A percentile compares a stretch with the other conserved stretches of the same genome.
These are phyloP conservation scores for Rhizophora mangle DNA, from an alignment of 345 rosid species.

Conservation along the genomic window DNA sequence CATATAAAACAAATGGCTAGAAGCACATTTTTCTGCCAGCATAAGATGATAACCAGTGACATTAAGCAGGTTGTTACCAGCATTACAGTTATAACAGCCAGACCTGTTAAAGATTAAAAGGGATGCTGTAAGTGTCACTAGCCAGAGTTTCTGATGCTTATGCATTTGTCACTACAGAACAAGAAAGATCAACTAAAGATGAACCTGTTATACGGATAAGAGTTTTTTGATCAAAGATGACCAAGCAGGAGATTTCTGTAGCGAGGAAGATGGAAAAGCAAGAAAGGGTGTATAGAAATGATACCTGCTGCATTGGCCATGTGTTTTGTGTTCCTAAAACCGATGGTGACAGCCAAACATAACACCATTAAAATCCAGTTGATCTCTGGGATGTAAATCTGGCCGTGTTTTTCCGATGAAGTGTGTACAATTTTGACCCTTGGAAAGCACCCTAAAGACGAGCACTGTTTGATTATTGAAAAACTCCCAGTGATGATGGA, in stretches of 20 bases:
- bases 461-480: slow-evolving; percentile 17
- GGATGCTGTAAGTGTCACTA: neutral
- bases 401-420: slow-evolving; percentile 10
- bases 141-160: neutral
- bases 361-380: slow-evolving; percentile 16
- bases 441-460: slow-evolving; percentile 14
- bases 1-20: neutral
- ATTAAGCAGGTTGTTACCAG: slow-evolving; percentile 1
- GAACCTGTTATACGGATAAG: too few species aligned
- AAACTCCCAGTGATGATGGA: slow-evolving; percentile 17
- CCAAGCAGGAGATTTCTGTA: too few species aligned
- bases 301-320: slow-evolving; percentile 7
- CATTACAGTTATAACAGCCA: slow-evolving; percentile 2
- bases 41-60: neutral
- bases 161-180: too few species aligned
- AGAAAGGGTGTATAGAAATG: neutral
- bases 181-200: too few species aligned
- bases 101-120: neutral
- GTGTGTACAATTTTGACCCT: slow-evolving; percentile 18
- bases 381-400: slow-evolving; percentile 19
- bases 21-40: slow-evolving; percentile 1
- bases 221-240: too few species aligned
- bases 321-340: slow-evolving; percentile 9
- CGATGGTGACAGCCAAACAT: slow-evolving; percentile 18
- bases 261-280: neutral